A percentile compares a stretch with the other conserved stretches of the same genome.
Conservation (phyloP, 1,139 yeast genomes). For the Pichia sp. region DNA sequence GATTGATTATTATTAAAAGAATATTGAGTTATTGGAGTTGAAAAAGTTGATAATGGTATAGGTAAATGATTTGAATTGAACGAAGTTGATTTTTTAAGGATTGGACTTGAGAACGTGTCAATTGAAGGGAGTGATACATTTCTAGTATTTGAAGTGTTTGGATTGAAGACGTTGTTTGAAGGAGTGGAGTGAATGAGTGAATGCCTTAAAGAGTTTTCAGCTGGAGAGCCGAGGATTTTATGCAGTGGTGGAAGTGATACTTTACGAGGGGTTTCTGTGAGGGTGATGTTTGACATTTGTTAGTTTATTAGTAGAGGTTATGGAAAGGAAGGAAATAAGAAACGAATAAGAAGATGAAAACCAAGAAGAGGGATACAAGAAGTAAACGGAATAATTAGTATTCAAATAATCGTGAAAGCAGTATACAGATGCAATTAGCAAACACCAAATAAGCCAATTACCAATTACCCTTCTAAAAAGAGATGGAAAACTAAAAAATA, state of each 20-base stretch:
- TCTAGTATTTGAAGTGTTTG: constrained; percentile 1
- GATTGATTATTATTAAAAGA: constrained; percentile 4
- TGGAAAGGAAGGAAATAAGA: background rate
- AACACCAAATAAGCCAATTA: background rate
- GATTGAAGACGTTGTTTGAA: background rate
- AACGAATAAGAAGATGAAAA: background rate
- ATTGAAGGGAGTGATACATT: constrained; percentile 21
- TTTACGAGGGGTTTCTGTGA: background rate
- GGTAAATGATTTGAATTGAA: constrained; percentile 11
- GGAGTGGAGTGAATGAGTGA: constrained; percentile 4
- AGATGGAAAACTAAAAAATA: background rate
- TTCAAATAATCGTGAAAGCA: too few relatives aligned
- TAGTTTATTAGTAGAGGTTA: background rate
- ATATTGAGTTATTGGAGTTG: constrained; percentile 9
- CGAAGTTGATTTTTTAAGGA: constrained; percentile 20
- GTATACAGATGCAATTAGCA: background rate
- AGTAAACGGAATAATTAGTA: too few relatives aligned
- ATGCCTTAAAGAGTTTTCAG: constrained; percentile 7
- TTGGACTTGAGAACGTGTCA: constrained; percentile 22
- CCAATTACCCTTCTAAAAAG: background rate
- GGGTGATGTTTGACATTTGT: background rate
- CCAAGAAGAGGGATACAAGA: background rate
- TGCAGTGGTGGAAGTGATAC: constrained; percentile 17
- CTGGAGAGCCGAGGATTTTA: constrained; percentile 12
- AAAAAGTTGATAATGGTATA: background rate